Percentiles rank a stretch among this genome's conserved stretches.
Conservation (phyloP, 257 asterid genomes). For the Leonotis leonurus region DNA sequence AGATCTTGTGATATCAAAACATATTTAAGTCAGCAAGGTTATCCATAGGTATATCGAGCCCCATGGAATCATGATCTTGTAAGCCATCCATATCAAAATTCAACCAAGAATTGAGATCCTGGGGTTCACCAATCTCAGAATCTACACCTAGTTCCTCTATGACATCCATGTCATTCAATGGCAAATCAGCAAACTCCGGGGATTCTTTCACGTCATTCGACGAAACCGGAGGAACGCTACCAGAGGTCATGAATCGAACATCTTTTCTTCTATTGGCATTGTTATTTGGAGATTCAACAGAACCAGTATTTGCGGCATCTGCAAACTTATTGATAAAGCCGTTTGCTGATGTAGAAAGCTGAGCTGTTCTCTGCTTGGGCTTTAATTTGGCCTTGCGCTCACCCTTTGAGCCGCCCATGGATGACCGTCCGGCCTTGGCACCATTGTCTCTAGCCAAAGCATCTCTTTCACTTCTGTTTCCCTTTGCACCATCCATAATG, state of each 20-base stretch:
- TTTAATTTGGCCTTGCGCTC: conserved; percentile 76
- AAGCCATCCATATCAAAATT: conserved; percentile 65
- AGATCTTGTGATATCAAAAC: conserved; percentile 41
- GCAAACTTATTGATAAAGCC: conserved; percentile 42
- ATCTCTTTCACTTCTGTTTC: conserved; percentile 59
- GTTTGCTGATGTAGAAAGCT: conserved; percentile 66
- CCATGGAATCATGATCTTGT: conserved; percentile 61
- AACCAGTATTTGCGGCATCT: conserved; percentile 28
- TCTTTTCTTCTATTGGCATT: conserved; percentile 45
- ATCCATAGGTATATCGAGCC: conserved; percentile 89
- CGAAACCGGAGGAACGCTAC: conserved; percentile 28
- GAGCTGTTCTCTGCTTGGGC: conserved; percentile 76
- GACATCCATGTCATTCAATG: conserved; percentile 44
- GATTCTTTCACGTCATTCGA: conserved; percentile 38
- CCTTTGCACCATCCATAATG: conserved; percentile 60
- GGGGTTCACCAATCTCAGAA: conserved; percentile 55
- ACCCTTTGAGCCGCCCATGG: conserved; percentile 65
- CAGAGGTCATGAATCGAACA: conserved; percentile 40
- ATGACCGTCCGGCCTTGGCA: conserved; percentile 49
- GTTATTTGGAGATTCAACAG: conserved; percentile 39
- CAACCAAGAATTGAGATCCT: conserved; percentile 78
- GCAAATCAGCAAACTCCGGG: conserved; percentile 27
- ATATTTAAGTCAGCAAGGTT: conserved; percentile 67
- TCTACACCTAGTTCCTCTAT: conserved; percentile 68
- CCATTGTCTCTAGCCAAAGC: conserved; percentile 14